These are phyloP conservation scores for Fusarium floridanum DNA, from an alignment of 2,329 filamentous ascomycete species.

Conservation along the genomic window DNA sequence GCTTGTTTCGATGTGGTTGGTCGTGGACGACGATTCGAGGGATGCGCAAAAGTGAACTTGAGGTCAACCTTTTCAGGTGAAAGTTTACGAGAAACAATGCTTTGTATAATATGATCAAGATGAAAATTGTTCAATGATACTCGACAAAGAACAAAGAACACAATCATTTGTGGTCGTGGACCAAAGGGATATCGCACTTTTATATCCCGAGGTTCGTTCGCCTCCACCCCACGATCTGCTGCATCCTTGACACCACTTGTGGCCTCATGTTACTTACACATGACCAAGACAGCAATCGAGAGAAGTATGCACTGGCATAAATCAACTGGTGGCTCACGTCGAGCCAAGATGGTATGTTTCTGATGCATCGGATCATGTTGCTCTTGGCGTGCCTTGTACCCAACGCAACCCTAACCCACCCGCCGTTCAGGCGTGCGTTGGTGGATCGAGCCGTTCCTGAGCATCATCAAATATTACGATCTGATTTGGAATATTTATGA, in stretches of 20 bases:
- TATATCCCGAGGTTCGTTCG: slow-evolving; percentile 14
- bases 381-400: slow-evolving; percentile 34
- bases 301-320: not conserved
- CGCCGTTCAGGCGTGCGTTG: not conserved
- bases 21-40: not conserved
- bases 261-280: not conserved
- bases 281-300: not conserved
- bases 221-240: slow-evolving; percentile 12
- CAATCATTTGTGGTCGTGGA: not conserved
- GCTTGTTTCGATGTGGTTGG: not conserved
- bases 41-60: not conserved
- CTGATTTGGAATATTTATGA: slow-evolving; percentile 10
- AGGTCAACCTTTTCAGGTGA: not conserved
- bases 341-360: slow-evolving; percentile 15
- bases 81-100: not conserved
- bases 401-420: slow-evolving; percentile 10
- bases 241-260: slow-evolving; percentile 17
- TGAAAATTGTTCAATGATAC: not conserved
- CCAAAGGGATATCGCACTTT: slow-evolving; percentile 1
- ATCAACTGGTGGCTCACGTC: not conserved
- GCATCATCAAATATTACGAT: not conserved
- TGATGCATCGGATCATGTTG: slow-evolving; percentile 27
- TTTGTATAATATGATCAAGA: too few species aligned
- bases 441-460: slow-evolving; percentile 1
- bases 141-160: not conserved